These are phyloP conservation scores for Plasmodium gonderi DNA, from an alignment of 169 alveolate genomes.

Conservation along the genomic window DNA sequence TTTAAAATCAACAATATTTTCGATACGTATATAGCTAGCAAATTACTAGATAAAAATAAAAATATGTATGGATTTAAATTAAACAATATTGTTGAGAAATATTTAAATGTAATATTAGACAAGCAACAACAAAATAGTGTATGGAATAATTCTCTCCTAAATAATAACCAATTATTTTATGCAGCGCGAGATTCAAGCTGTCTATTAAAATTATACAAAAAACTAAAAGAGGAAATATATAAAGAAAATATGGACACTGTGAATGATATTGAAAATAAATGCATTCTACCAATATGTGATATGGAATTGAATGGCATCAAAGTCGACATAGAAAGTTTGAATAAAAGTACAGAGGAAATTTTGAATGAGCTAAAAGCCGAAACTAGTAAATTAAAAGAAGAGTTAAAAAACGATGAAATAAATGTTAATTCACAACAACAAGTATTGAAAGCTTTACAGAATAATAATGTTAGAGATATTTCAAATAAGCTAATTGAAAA, in stretches of 20 bases:
- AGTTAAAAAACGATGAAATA: constrained; percentile 77
- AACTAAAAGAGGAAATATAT: constrained; percentile 80
- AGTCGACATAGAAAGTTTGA: constrained; percentile 81
- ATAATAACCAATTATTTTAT: constrained; percentile 86
- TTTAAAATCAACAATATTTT: constrained; percentile 78
- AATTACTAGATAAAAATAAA: constrained; percentile 83
- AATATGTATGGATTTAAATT: constrained; percentile 83
- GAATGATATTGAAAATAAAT: constrained; percentile 85
- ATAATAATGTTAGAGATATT: constrained; percentile 80
- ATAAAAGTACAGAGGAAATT: constrained; percentile 79
- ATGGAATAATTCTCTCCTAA: constrained; percentile 82
- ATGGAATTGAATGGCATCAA: constrained; percentile 89
- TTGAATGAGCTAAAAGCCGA: constrained; percentile 78
- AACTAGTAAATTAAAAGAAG: constrained; percentile 72
- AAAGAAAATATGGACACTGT: constrained; percentile 79
- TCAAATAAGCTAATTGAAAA: constrained; percentile 80
- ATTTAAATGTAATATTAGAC: constrained; percentile 82
- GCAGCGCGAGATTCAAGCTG: constrained; percentile 89
- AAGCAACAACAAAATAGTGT: constrained; percentile 88
- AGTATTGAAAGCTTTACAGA: constrained; percentile 82
- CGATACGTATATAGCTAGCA: constrained; percentile 87
- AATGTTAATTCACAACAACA: constrained; percentile 88
- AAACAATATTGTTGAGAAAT: constrained; percentile 84
- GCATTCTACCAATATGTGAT: constrained; percentile 86
- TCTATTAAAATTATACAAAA: constrained; percentile 83